A percentile compares a stretch with the other conserved stretches of the same genome.
Evolutionary conservation across 2,329 filamentous ascomycete species (phyloP).

Genomic region (Cladosporium sp.): DNA sequence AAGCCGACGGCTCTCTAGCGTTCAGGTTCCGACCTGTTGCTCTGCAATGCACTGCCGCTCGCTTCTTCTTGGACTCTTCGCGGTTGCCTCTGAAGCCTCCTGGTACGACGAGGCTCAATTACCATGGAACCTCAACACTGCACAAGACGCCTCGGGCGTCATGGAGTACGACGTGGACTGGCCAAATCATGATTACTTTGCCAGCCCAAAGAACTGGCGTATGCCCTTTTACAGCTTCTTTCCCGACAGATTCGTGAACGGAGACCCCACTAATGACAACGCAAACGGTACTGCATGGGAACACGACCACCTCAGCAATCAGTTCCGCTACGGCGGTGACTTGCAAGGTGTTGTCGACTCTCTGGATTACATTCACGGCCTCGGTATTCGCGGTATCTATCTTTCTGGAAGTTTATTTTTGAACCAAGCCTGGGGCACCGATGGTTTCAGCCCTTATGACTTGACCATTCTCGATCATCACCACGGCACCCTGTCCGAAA

Average conservation of each 20-base stretch:
- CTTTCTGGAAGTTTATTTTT: conserved; percentile 61
- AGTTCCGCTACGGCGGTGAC: conserved; percentile 62
- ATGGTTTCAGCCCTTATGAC: conserved; percentile 55
- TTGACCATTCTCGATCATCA: conserved; percentile 61
- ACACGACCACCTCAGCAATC: conserved; percentile 56
- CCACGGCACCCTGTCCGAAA: conserved; percentile 56
- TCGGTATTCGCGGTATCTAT: conserved; percentile 60
- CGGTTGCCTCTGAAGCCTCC: conserved; percentile 13
- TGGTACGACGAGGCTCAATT: conserved; percentile 48
- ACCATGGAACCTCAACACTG: conserved; percentile 59
- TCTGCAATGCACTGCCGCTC: background rate
- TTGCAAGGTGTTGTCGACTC: conserved; percentile 56
- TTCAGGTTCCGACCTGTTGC: background rate
- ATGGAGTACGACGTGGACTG: conserved; percentile 56
- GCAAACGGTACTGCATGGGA: conserved; percentile 59
- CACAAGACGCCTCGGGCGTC: conserved; percentile 51
- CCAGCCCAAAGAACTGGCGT: conserved; percentile 60
- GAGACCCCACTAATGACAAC: conserved; percentile 61
- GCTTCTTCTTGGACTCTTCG: background rate
- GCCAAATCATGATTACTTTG: conserved; percentile 48
- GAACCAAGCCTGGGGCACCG: conserved; percentile 61
- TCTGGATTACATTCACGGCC: conserved; percentile 61
- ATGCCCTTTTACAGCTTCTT: conserved; percentile 64
- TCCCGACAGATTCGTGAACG: conserved; percentile 61
- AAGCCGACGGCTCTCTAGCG: background rate